Conservation (phyloP, 2,329 filamentous ascomycete genomes). For the Colletotrichum lindemuthianum region DNA sequence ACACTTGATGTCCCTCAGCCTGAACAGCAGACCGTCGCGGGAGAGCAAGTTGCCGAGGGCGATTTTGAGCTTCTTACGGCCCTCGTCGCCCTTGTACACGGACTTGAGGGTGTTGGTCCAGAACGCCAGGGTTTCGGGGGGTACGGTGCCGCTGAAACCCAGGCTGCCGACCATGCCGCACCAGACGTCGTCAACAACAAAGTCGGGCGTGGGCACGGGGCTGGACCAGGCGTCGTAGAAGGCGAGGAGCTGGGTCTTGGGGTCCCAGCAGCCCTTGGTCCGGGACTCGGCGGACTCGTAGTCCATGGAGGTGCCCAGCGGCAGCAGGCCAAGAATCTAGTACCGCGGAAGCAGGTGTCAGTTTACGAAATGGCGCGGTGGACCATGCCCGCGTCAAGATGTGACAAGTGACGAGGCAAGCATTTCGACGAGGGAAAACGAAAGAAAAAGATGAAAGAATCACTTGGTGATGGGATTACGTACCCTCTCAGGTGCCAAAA, state of each 20-base stretch:
- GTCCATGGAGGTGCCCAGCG: conserved; percentile 63
- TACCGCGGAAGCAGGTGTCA: no score
- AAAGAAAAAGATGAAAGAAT: background rate
- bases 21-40: conserved; percentile 58
- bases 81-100: conserved; percentile 61
- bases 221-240: conserved; percentile 56
- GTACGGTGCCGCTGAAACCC: conserved; percentile 55
- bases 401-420: no score
- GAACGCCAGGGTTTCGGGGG: conserved; percentile 50
- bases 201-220: conserved; percentile 53
- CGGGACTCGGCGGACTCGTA: conserved; percentile 59
- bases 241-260: conserved; percentile 50
- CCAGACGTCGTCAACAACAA: conserved; percentile 58
- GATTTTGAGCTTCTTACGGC: conserved; percentile 58
- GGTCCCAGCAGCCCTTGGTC: conserved; percentile 61
- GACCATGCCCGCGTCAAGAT: no score
- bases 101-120: conserved; percentile 57
- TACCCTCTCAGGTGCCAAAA: conserved; percentile 60
- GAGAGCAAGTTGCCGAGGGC: conserved; percentile 56
- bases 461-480: conserved; percentile 27
- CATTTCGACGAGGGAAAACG: background rate
- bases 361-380: no score
- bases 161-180: conserved; percentile 55
- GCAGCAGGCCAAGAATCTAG: conserved; percentile 58
- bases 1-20: conserved; percentile 58